Conservation (phyloP, 176 grass and related monocot species). For the Stipa capillata region DNA sequence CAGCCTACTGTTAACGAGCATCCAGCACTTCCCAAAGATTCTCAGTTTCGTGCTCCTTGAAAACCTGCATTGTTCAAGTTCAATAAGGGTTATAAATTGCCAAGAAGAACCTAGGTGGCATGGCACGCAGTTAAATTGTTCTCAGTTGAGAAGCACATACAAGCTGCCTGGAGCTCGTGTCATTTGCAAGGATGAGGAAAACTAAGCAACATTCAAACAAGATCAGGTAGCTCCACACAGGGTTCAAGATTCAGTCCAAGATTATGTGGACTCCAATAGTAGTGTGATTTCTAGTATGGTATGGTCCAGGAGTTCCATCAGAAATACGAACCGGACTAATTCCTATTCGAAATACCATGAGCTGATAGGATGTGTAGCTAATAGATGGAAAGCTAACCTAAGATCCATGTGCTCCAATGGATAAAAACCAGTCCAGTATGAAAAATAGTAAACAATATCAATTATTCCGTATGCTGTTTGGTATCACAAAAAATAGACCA, state of each 20-base stretch:
- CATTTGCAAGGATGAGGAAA: background rate
- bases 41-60: conserved; percentile 48
- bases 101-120: background rate
- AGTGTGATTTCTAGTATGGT: background rate
- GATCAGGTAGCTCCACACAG: background rate
- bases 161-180: background rate
- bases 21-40: conserved; percentile 47
- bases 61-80: conserved; percentile 39
- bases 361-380: background rate
- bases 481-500: background rate
- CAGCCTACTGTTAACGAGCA: conserved; percentile 38
- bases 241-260: background rate
- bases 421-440: background rate
- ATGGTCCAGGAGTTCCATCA: background rate
- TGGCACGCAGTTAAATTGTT: background rate
- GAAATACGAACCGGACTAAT: background rate
- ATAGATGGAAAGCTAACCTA: background rate
- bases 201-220: background rate
- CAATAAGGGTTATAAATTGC: background rate
- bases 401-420: background rate
- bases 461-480: background rate
- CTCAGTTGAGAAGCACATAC: background rate
- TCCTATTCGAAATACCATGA: background rate
- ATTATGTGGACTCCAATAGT: background rate
- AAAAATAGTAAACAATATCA: background rate